Evolutionary conservation across 169 alveolate species (phyloP).

Genomic region (Theileria parva): DNA sequence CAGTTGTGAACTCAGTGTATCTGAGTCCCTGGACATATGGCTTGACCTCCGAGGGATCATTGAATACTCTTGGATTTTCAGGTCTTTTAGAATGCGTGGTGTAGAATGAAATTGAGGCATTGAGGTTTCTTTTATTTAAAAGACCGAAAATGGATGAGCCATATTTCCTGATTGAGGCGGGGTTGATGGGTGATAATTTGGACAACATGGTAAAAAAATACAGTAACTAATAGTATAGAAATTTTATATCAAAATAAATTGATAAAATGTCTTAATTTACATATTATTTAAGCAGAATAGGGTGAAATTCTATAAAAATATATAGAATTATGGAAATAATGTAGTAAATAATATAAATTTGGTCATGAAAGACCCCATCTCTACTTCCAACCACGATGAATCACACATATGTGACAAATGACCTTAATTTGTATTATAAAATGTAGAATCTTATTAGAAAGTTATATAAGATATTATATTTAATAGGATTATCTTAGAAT

Average conservation of each 20-base stretch:
- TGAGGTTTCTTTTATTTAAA: not conserved
- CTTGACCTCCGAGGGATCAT: conserved; percentile 51
- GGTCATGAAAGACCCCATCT: not conserved
- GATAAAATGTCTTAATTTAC: not conserved
- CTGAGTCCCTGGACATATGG: conserved; percentile 69
- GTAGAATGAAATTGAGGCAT: not conserved
- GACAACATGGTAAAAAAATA: not conserved
- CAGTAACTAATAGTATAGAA: not conserved
- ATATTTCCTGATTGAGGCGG: not conserved
- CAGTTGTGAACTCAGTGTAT: conserved; percentile 75
- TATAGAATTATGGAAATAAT: not conserved
- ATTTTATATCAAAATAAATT: not conserved
- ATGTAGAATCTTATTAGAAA: not conserved
- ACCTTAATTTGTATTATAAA: not conserved
- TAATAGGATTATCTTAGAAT: not conserved
- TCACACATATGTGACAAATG: not conserved
- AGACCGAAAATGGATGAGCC: not conserved
- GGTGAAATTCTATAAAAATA: not conserved
- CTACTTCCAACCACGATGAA: not conserved
- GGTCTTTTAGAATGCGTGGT: conserved; percentile 31
- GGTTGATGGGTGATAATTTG: not conserved
- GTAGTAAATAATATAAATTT: not conserved
- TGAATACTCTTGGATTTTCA: conserved; percentile 58
- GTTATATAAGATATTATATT: too few relatives aligned
- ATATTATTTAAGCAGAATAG: not conserved